Evolutionary conservation across 164 flowering plant genomes (phyloP).

Genomic region (Platanus orientalis): DNA sequence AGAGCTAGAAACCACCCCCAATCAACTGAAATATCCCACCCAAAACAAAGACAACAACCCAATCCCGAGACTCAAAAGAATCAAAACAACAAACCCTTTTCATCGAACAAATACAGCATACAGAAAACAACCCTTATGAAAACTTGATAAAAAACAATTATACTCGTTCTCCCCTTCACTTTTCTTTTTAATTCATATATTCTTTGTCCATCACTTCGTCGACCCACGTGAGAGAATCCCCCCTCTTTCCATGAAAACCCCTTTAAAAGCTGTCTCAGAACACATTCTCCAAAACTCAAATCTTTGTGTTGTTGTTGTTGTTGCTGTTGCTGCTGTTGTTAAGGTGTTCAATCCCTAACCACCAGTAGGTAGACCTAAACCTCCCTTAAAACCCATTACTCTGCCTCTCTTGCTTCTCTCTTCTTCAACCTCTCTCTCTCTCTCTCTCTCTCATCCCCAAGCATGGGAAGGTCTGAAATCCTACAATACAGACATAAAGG

Average conservation of each 20-base stretch:
- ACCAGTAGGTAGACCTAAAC: conserved; percentile 94
- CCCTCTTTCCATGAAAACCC: conserved; percentile 17
- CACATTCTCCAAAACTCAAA: conserved; percentile 12
- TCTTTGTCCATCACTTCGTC: conserved; percentile 25
- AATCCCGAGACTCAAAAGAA: conserved; percentile 58
- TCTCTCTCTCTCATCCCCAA: conserved; percentile 17
- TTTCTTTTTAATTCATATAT: conserved; percentile 19
- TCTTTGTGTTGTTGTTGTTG: conserved; percentile 18
- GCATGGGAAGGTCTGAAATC: conserved; percentile 28
- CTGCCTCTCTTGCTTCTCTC: conserved; percentile 13
- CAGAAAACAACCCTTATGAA: conserved; percentile 8
- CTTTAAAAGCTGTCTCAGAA: conserved; percentile 2
- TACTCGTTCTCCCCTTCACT: not conserved
- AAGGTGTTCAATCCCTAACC: conserved; percentile 65
- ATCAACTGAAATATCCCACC: conserved; percentile 35
- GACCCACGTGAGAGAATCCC: conserved; percentile 42
- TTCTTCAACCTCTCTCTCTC: conserved; percentile 14
- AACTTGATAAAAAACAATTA: no score
- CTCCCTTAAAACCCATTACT: conserved; percentile 47
- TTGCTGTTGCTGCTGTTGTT: conserved; percentile 36
- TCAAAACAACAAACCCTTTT: conserved; percentile 26
- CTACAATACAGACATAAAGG: conserved; percentile 37
- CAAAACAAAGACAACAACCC: conserved; percentile 35
- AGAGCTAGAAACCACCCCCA: conserved; percentile 34
- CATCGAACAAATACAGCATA: conserved; percentile 26